Percentiles rank a stretch among this genome's conserved stretches.
Conservation (phyloP, 768 basidiomycete species). For the Lactarius deliciosus region DNA sequence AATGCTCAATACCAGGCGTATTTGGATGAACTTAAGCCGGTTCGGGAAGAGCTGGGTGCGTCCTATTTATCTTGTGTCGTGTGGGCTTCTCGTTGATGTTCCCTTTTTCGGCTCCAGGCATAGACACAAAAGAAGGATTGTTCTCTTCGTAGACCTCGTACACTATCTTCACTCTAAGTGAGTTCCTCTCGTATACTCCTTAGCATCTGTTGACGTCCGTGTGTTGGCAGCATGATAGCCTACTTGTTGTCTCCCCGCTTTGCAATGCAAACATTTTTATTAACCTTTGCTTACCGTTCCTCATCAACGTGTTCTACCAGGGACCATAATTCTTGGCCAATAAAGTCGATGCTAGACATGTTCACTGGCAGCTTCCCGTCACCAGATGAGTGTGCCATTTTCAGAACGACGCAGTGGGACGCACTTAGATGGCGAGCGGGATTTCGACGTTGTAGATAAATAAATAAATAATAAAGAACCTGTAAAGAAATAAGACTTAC, state of each 20-base stretch:
- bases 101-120: conserved; percentile 40
- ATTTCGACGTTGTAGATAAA: too few relatives aligned
- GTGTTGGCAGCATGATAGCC: conserved; percentile 22
- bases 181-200: background rate
- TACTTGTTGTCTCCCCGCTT: conserved; percentile 17
- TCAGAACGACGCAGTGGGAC: too few relatives aligned
- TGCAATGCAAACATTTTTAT: conserved; percentile 19
- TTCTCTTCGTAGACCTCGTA: conserved; percentile 45
- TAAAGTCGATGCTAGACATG: background rate
- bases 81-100: conserved; percentile 6
- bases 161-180: conserved; percentile 15
- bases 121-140: conserved; percentile 63
- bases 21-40: conserved; percentile 82
- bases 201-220: background rate
- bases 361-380: background rate
- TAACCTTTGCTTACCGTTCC: conserved; percentile 8
- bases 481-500: too few relatives aligned
- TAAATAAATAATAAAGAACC: too few relatives aligned
- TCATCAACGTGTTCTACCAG: background rate
- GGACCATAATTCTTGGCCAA: background rate
- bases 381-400: background rate
- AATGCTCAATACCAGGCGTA: conserved; percentile 93
- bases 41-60: conserved; percentile 90
- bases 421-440: too few relatives aligned
- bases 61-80: conserved; percentile 15